Conservation (phyloP, 768 basidiomycete genomes). For the Saitozyma podzolica region DNA sequence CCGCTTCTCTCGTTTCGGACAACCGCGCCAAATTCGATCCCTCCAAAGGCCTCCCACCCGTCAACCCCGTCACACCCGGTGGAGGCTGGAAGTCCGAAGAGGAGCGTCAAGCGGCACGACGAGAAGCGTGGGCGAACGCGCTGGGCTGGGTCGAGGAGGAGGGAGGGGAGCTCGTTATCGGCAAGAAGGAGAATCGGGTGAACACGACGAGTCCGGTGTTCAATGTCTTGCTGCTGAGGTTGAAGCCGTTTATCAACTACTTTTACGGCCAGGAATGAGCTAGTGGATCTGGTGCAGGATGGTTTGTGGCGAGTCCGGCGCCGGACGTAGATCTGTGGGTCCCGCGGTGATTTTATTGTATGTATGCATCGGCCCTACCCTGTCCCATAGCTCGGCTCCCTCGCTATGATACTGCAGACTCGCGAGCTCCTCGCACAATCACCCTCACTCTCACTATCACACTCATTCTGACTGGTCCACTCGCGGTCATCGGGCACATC, state of each 20-base stretch:
- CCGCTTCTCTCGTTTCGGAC: constrained; percentile 47
- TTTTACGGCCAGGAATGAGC: constrained; percentile 64
- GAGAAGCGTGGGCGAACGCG: constrained; percentile 60
- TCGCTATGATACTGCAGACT: too few species aligned
- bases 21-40: constrained; percentile 31
- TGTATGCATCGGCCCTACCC: too few species aligned
- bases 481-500: too few species aligned
- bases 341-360: too few species aligned
- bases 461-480: too few species aligned
- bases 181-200: constrained; percentile 62
- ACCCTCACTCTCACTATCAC: too few species aligned
- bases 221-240: constrained; percentile 70
- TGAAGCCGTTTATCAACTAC: constrained; percentile 66
- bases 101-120: constrained; percentile 53
- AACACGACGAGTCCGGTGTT: constrained; percentile 81
- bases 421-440: too few species aligned
- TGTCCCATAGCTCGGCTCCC: too few species aligned
- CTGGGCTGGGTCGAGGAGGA: constrained; percentile 71
- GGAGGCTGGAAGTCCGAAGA: constrained; percentile 46
- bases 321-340: neutral
- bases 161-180: constrained; percentile 58
- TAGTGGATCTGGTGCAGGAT: neutral
- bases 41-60: constrained; percentile 33
- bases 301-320: neutral
- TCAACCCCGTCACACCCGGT: constrained; percentile 17